Conservation (phyloP, 2,329 filamentous ascomycete genomes). For the Sclerotinia minor region DNA sequence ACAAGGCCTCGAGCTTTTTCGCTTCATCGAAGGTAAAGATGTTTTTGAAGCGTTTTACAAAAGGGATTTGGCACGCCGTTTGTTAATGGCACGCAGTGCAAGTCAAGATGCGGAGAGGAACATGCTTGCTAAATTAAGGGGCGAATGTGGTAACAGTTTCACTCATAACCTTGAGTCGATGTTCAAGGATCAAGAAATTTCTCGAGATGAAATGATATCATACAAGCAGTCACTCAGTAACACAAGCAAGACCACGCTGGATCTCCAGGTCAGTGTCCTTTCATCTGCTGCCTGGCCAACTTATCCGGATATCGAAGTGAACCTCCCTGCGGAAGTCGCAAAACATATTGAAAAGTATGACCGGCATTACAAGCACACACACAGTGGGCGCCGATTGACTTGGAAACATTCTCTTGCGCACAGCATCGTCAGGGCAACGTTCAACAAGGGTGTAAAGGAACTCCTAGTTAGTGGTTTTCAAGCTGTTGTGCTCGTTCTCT, state of each 20-base stretch:
- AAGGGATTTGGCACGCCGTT: slow-evolving; percentile 84
- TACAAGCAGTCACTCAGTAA: slow-evolving; percentile 68
- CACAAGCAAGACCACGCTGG: slow-evolving; percentile 57
- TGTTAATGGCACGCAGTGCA: slow-evolving; percentile 89
- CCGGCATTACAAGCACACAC: slow-evolving; percentile 81
- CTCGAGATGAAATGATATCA: slow-evolving; percentile 86
- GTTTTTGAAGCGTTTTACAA: slow-evolving; percentile 99
- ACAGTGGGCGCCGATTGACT: slow-evolving; percentile 79
- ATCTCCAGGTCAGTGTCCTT: slow-evolving; percentile 86
- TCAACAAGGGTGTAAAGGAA: slow-evolving; percentile 80
- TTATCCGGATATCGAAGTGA: slow-evolving; percentile 73
- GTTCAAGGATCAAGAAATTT: slow-evolving; percentile 97
- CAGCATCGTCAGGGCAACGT: slow-evolving; percentile 79
- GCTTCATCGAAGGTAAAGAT: slow-evolving; percentile 95
- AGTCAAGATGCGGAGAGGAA: slow-evolving; percentile 93
- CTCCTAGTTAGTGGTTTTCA: slow-evolving; percentile 90
- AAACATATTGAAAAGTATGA: slow-evolving; percentile 81
- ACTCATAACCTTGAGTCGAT: slow-evolving; percentile 98
- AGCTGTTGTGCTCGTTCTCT: slow-evolving; percentile 84
- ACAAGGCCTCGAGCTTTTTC: slow-evolving; percentile 88
- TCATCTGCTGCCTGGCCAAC: slow-evolving; percentile 90
- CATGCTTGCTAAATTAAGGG: slow-evolving; percentile 89
- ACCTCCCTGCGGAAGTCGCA: slow-evolving; percentile 73
- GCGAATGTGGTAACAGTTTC: slow-evolving; percentile 89
- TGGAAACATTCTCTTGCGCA: slow-evolving; percentile 96